Evolutionary conservation across 768 basidiomycete genomes (phyloP).

Genomic region (Leccinum olivaceopallidum): DNA sequence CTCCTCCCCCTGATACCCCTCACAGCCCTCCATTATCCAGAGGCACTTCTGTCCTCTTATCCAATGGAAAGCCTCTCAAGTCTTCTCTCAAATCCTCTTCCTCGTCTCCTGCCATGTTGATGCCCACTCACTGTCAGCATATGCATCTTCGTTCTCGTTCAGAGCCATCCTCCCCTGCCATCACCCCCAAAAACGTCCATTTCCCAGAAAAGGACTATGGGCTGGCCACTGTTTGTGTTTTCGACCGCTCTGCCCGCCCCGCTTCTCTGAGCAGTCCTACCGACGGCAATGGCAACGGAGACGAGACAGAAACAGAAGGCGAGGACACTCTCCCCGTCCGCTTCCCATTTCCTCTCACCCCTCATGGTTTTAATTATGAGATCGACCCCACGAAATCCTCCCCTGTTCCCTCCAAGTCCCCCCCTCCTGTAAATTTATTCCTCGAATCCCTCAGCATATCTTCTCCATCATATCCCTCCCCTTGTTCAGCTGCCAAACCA

Average conservation of each 20-base stretch:
- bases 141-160: conserved; percentile 43
- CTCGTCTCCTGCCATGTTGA: conserved; percentile 19
- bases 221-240: conserved; percentile 62
- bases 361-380: conserved; percentile 20
- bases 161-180: conserved; percentile 59
- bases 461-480: conserved; percentile 9
- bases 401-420: conserved; percentile 4
- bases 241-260: conserved; percentile 68
- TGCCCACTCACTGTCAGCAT: conserved; percentile 3
- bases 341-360: conserved; percentile 30
- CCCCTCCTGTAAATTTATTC: conserved; percentile 31
- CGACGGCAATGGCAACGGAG: conserved; percentile 22
- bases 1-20: conserved; percentile 1
- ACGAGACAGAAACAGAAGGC: conserved; percentile 49
- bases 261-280: conserved; percentile 44
- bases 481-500: conserved; percentile 15
- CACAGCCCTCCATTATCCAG: conserved; percentile 26
- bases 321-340: conserved; percentile 15
- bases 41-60: conserved; percentile 46
- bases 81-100: conserved; percentile 68
- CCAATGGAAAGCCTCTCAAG: conserved; percentile 86
- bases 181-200: conserved; percentile 78
- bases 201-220: conserved; percentile 71
- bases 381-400: conserved; percentile 24
- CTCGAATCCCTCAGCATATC: conserved; percentile 40